Percentiles rank a stretch among this genome's conserved stretches.
phyloP scores from a whole-genome alignment of 441 rosid genomes.

The Sinapis alba region DNA sequence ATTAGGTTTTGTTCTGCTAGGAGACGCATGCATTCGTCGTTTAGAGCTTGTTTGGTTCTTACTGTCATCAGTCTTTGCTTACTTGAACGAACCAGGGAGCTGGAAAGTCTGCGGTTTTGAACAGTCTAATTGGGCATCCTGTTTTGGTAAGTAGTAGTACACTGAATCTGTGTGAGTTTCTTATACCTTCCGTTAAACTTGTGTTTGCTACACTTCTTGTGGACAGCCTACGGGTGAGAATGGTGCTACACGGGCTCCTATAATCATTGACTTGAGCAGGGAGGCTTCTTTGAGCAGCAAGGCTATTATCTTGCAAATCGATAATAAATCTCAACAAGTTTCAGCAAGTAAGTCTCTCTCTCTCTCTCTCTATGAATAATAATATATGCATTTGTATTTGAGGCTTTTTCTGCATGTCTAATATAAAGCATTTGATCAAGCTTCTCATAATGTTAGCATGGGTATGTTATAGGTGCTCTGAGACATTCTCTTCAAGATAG shows the following conservation, averaged over 20 bases:
- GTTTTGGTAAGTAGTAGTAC: slow-evolving; percentile 72
- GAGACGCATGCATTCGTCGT: not conserved
- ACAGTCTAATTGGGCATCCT: slow-evolving; percentile 94
- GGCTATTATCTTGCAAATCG: slow-evolving; percentile 77
- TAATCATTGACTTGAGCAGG: slow-evolving; percentile 64
- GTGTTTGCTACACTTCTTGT: slow-evolving; percentile 20
- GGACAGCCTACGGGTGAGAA: slow-evolving; percentile 96
- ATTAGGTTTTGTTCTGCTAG: too few species aligned
- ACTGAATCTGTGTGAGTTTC: slow-evolving; percentile 17
- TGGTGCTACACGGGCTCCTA: slow-evolving; percentile 98
- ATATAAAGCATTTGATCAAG: slow-evolving; percentile 11
- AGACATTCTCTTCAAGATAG: slow-evolving; percentile 91
- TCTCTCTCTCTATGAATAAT: too few species aligned
- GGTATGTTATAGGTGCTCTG: slow-evolving; percentile 67
- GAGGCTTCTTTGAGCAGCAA: slow-evolving; percentile 77
- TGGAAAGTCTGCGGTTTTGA: slow-evolving; percentile 89
- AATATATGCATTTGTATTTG: not conserved
- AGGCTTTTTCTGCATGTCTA: slow-evolving; percentile 11
- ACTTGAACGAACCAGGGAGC: slow-evolving; percentile 71
- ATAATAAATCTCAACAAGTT: slow-evolving; percentile 83
- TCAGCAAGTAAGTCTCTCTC: slow-evolving; percentile 74
- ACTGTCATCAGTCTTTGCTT: slow-evolving; percentile 10
- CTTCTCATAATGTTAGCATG: slow-evolving; percentile 22
- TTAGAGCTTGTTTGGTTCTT: not conserved
- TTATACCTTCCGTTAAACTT: not conserved